These are phyloP conservation scores for Adansonia grandidieri DNA, from an alignment of 441 rosid species.

Conservation along the genomic window DNA sequence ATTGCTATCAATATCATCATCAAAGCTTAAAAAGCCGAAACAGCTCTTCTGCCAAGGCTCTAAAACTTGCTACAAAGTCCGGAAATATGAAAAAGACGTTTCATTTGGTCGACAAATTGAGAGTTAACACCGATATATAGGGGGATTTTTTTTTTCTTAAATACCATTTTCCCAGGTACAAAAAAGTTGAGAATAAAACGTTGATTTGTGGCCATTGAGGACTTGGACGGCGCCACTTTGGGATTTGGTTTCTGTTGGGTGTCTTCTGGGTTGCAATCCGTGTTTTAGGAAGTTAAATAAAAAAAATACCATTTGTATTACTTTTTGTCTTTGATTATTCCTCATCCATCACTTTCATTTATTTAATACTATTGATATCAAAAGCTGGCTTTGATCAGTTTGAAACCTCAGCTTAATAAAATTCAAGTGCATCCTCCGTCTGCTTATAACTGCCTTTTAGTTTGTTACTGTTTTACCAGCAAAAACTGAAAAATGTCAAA, in stretches of 20 bases:
- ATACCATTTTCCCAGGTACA: neutral
- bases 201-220: neutral
- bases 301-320: neutral
- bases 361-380: neutral
- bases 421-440: neutral
- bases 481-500: too few species aligned
- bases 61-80: constrained; percentile 4
- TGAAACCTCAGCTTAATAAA: too few species aligned
- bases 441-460: neutral
- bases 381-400: too few species aligned
- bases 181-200: neutral
- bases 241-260: neutral
- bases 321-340: neutral
- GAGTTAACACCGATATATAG: neutral
- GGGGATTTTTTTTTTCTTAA: neutral
- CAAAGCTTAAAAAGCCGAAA: neutral
- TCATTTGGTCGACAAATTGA: constrained; percentile 10
- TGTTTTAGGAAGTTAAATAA: neutral
- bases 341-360: neutral
- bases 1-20: neutral
- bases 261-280: neutral
- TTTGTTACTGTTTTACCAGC: neutral
- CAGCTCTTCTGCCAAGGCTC: neutral
- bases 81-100: constrained; percentile 10
- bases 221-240: neutral